Base-by-base conservation (phyloP, 2,329 filamentous ascomycete genomes). In the Arthrobotrys conoides region DNA sequence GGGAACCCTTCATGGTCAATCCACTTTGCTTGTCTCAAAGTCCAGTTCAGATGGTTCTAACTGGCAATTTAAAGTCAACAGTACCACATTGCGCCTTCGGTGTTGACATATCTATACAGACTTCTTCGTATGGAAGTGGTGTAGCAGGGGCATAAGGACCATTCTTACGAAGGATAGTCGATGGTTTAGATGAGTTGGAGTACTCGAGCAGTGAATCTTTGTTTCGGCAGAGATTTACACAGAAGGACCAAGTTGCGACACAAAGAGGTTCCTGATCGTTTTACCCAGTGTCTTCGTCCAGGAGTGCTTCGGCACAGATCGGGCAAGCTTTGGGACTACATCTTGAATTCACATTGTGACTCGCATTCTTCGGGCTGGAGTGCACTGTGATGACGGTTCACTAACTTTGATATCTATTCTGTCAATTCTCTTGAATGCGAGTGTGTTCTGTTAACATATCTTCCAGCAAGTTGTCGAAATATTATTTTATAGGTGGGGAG, bases 351-450 rank as follows among this genome's bases (percentile, higher is more conserved):
- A 18, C 49, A 30, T 53, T 75, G 63, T 30, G 67, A 46, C 36
- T 63, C 36, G 64, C 64, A 8, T 48, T 76, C 71, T 76, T 69
- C 71, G 71, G 53, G 57, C 57, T 66, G 41, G 66, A 44, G 66
- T 76, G 72, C 65, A 61, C 57, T 46, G 48, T 48, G 18, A 36
- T 9, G 44, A 57, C 24, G 18, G 41, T 57, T 9, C 63, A 30
- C 57, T n/a, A 9, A 14, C 36, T 24, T 38, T 16, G 22, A 46
- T 61, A 46, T 20, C 46, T 61, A 61, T 9, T 61, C 53, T 16
- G 46, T 38, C 57, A 48, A 12, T 27, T 49, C 41, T 64, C 44
- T 44, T 22, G 20, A 33, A 4, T 64, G 44, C 18, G 33, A 71
- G 44, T 64, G 68, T 44, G 24, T 71, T 49, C 44, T 65, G 57